A percentile compares a stretch with the other conserved stretches of the same genome.
Conservation (phyloP, 257 asterid species). For the Nicotiana sylvestris region DNA sequence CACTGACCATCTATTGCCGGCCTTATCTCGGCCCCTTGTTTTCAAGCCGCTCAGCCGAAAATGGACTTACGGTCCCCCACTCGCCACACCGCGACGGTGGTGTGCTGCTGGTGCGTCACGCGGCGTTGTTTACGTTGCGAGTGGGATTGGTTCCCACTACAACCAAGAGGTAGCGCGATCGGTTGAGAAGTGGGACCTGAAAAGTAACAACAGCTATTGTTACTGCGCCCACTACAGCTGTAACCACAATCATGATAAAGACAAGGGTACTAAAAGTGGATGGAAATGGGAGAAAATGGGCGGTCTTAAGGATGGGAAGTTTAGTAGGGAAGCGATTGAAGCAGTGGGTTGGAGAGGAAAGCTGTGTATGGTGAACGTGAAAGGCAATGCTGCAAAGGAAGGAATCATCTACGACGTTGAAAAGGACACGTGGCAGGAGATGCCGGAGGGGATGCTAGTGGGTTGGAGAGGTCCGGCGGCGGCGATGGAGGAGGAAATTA, state of each 20-base stretch:
- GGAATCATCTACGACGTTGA: constrained; percentile 51
- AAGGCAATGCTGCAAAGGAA: constrained; percentile 60
- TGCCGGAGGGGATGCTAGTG: constrained; percentile 77
- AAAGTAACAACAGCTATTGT: not conserved
- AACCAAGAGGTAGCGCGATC: constrained; percentile 54
- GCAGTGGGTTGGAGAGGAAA: constrained; percentile 77
- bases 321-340: constrained; percentile 83
- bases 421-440: constrained; percentile 51
- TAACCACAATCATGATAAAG: constrained; percentile 5
- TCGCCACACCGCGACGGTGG: constrained; percentile 71
- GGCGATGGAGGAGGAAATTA: constrained; percentile 38
- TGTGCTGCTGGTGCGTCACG: constrained; percentile 58
- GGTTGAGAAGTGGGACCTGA: constrained; percentile 62
- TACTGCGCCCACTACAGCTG: not conserved
- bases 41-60: constrained; percentile 35
- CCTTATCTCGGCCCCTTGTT: constrained; percentile 57
- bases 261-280: constrained; percentile 3
- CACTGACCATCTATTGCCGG: constrained; percentile 55
- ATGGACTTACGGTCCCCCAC: constrained; percentile 63
- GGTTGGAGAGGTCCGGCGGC: constrained; percentile 90
- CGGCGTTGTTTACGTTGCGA: constrained; percentile 52
- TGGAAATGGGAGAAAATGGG: constrained; percentile 61
- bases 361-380: constrained; percentile 47
- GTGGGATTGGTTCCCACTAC: constrained; percentile 78
- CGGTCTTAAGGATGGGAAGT: constrained; percentile 48